Percentiles rank a stretch among this genome's conserved stretches.
Conservation (phyloP, 78 protist species). For the Chrysochromulina tobinii region DNA sequence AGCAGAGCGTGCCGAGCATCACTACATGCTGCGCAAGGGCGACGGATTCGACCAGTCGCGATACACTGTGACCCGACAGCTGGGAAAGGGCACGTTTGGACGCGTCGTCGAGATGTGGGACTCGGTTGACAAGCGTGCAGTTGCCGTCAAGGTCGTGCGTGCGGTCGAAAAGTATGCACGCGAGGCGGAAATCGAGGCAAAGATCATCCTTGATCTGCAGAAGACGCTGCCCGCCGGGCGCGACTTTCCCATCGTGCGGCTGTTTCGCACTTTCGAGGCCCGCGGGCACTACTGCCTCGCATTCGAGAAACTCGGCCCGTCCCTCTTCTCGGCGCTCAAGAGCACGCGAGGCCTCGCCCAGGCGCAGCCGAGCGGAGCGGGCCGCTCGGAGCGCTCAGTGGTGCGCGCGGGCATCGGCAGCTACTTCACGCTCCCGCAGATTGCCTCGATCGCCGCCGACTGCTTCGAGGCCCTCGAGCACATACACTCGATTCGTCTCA, state of each 20-base stretch:
- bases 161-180: background rate
- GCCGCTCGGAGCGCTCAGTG: too few species aligned
- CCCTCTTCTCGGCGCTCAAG: background rate
- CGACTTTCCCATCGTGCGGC: background rate
- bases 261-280: background rate
- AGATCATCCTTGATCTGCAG: background rate
- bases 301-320: background rate
- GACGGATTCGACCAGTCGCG: background rate
- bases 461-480: background rate
- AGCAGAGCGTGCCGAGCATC: background rate
- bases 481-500: background rate
- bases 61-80: background rate
- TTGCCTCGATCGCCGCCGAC: background rate
- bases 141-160: slow-evolving; percentile 5
- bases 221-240: background rate
- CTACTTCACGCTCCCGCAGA: background rate
- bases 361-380: background rate
- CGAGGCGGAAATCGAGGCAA: background rate
- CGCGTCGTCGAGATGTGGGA: background rate
- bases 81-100: slow-evolving; percentile 6
- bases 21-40: background rate
- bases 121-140: too few species aligned
- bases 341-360: background rate
- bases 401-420: background rate
- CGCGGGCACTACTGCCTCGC: slow-evolving; percentile 20